These are phyloP conservation scores for Lactuca sativa DNA, from an alignment of 129 eudicot genomes.

Conservation along the genomic window DNA sequence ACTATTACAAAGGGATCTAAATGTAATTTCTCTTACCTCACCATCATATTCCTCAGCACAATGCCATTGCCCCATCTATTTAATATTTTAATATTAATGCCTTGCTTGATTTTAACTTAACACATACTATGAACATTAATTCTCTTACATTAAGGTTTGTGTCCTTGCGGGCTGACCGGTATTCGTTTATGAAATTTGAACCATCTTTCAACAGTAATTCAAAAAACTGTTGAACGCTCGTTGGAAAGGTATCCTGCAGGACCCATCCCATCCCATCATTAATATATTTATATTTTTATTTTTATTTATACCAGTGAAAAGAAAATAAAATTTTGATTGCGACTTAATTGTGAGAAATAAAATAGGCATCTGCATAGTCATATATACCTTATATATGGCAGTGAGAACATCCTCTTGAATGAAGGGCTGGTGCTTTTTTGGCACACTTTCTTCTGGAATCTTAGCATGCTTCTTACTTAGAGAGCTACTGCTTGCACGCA, in stretches of 20 bases:
- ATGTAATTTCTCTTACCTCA: conserved; percentile 87
- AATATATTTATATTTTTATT: too few relatives aligned
- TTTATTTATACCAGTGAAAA: not conserved
- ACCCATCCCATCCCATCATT: too few relatives aligned
- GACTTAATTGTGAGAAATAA: conserved; percentile 24
- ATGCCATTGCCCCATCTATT: conserved; percentile 92
- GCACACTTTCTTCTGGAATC: conserved; percentile 53
- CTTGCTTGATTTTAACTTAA: too few relatives aligned
- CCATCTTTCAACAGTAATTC: conserved; percentile 65
- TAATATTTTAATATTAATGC: not conserved
- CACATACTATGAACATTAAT: too few relatives aligned
- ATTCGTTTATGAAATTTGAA: conserved; percentile 67
- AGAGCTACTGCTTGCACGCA: conserved; percentile 93
- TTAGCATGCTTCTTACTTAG: conserved; percentile 36
- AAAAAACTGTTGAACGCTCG: conserved; percentile 77
- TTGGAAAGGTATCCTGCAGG: conserved; percentile 55
- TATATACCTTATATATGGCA: conserved; percentile 62
- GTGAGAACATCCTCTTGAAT: conserved; percentile 81
- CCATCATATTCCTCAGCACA: conserved; percentile 85
- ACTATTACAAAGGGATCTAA: conserved; percentile 74
- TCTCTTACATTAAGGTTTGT: conserved; percentile 65
- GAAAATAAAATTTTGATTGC: too few relatives aligned
- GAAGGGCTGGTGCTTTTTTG: conserved; percentile 64
- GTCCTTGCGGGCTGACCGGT: conserved; percentile 73
- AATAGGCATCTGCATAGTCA: conserved; percentile 1